These are phyloP conservation scores for Aspergillus indologenus DNA, from an alignment of 495 filamentous ascomycete genomes.

Conservation along the genomic window DNA sequence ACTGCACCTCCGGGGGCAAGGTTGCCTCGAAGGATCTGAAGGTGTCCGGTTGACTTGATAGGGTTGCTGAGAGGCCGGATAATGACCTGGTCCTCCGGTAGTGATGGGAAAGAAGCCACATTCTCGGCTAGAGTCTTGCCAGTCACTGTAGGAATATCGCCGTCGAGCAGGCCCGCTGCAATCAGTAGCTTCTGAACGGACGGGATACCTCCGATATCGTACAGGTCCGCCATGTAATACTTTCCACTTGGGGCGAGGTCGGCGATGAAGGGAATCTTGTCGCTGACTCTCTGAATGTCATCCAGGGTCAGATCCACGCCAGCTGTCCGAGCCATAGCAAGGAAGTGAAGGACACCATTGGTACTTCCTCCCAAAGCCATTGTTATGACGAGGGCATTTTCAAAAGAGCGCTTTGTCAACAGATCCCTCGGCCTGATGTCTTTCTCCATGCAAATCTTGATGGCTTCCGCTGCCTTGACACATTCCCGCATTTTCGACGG, in stretches of 20 bases:
- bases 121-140: constrained; percentile 89
- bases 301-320: constrained; percentile 79
- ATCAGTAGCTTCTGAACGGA: constrained; percentile 90
- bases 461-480: constrained; percentile 78
- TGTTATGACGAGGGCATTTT: constrained; percentile 83
- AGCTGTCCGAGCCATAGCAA: constrained; percentile 92
- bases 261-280: constrained; percentile 92
- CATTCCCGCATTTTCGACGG: constrained; percentile 93
- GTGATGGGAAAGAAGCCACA: constrained; percentile 72
- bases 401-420: constrained; percentile 79
- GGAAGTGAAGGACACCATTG: constrained; percentile 89
- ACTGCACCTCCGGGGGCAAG: constrained; percentile 89
- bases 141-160: constrained; percentile 83
- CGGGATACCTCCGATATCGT: constrained; percentile 86
- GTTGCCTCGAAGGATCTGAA: constrained; percentile 88
- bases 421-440: constrained; percentile 83
- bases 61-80: constrained; percentile 79
- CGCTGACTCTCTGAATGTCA: constrained; percentile 81
- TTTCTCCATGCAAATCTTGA: constrained; percentile 80
- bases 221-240: constrained; percentile 94
- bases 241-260: constrained; percentile 85
- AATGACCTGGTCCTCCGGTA: constrained; percentile 78
- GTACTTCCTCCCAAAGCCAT: constrained; percentile 90
- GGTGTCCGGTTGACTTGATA: constrained; percentile 84
- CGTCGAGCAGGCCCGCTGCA: constrained; percentile 77